Evolutionary conservation across 371 early-diverging fungal genomes (phyloP).

Genomic region (Circinella minor): DNA sequence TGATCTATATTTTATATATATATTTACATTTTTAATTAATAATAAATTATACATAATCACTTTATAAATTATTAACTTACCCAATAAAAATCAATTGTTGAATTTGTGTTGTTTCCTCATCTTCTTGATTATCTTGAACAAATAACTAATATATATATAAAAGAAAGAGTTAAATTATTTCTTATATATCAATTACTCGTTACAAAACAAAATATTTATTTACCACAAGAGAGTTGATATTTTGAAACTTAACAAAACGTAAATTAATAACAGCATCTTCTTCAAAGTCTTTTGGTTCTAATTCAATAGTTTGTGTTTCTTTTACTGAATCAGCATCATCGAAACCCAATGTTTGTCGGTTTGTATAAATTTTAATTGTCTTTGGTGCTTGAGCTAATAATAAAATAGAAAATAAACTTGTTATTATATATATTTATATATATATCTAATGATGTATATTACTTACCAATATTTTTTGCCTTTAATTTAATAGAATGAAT

Average conservation of each 20-base stretch:
- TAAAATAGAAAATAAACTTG: neutral
- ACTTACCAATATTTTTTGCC: conserved; percentile 58
- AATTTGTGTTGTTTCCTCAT: conserved; percentile 81
- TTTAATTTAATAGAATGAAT: conserved; percentile 86
- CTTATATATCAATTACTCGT: neutral
- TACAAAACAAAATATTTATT: neutral
- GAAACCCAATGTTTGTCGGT: conserved; percentile 81
- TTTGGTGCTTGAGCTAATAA: conserved; percentile 79
- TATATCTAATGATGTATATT: neutral
- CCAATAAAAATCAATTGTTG: conserved; percentile 83
- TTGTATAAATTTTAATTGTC: conserved; percentile 84
- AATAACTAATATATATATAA: conserved; percentile 57
- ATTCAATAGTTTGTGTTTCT: conserved; percentile 76
- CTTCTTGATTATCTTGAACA: conserved; percentile 81
- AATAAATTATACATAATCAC: neutral
- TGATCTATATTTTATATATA: neutral
- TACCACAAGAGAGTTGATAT: conserved; percentile 71
- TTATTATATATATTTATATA: neutral
- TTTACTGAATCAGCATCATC: conserved; percentile 82
- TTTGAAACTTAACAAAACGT: conserved; percentile 94
- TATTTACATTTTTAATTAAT: too few species aligned
- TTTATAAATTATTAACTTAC: conserved; percentile 20
- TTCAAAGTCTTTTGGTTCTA: conserved; percentile 72
- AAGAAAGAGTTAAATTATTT: neutral
- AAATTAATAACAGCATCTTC: conserved; percentile 69